Evolutionary conservation across 2,329 filamentous ascomycete species (phyloP).

Genomic region (Trichoderma semiorbis): DNA sequence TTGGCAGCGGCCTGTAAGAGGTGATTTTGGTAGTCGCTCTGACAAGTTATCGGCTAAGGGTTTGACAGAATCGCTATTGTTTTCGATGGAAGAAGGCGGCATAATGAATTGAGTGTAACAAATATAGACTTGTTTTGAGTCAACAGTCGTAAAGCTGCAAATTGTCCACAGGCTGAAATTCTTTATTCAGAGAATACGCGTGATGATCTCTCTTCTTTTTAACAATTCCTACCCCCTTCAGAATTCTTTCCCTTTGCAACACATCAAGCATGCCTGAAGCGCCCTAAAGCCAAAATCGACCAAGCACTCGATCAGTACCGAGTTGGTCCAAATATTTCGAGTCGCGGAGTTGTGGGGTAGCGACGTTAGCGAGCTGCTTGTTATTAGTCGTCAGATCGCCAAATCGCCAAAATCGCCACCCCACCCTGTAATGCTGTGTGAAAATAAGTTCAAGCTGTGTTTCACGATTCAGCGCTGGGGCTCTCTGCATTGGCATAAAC

Average conservation of each 20-base stretch:
- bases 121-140: background rate
- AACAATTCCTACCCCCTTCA: background rate
- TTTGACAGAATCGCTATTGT: background rate
- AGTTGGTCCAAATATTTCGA: background rate
- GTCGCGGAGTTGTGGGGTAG: background rate
- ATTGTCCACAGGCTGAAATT: background rate
- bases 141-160: background rate
- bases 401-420: background rate
- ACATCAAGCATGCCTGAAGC: background rate
- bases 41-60: background rate
- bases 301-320: background rate
- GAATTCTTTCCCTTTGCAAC: background rate
- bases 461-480: too few species aligned
- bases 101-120: background rate
- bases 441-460: too few species aligned
- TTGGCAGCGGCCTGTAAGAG: background rate
- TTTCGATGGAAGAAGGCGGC: background rate
- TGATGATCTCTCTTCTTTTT: background rate
- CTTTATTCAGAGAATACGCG: background rate
- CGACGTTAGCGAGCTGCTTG: background rate
- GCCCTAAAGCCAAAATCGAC: background rate
- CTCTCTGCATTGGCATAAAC: too few species aligned
- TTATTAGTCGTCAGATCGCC: background rate
- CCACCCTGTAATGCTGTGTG: background rate
- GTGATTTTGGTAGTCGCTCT: background rate